phyloP scores from a whole-genome alignment of 495 filamentous ascomycete species.

The Neurospora sp. region DNA sequence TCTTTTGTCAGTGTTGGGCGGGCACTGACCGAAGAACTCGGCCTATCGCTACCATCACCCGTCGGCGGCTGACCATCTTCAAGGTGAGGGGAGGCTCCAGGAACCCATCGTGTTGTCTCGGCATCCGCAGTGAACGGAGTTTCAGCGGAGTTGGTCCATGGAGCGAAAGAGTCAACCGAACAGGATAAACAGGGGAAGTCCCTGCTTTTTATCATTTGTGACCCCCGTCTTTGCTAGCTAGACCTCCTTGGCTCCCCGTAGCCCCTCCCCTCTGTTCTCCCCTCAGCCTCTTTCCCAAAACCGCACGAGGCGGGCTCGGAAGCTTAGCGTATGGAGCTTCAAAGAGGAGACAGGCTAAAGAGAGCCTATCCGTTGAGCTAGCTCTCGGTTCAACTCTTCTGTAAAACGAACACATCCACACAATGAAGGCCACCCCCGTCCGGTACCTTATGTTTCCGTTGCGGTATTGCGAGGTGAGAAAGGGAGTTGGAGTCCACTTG shows the following conservation, averaged over 20 bases:
- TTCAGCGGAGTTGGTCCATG: background rate
- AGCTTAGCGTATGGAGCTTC: background rate
- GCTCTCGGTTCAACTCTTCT: background rate
- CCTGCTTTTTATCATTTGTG: background rate
- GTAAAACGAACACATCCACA: background rate
- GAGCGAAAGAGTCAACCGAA: background rate
- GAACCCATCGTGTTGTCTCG: background rate
- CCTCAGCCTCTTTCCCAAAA: background rate
- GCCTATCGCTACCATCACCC: background rate
- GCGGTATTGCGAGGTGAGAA: background rate
- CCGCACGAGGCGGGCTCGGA: background rate
- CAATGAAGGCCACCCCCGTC: background rate
- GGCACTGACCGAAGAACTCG: background rate
- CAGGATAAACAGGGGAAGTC: background rate
- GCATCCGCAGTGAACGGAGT: background rate
- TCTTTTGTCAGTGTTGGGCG: background rate
- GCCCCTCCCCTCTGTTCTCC: background rate
- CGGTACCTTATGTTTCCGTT: background rate
- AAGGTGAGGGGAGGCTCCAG: background rate
- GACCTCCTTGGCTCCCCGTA: background rate
- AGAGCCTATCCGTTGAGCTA: background rate
- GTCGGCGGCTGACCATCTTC: background rate
- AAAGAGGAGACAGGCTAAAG: background rate
- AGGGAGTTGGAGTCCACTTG: background rate
- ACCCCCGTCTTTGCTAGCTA: background rate